Conservation (phyloP, 2,329 filamentous ascomycete species). For the Talaromyces sp. region DNA sequence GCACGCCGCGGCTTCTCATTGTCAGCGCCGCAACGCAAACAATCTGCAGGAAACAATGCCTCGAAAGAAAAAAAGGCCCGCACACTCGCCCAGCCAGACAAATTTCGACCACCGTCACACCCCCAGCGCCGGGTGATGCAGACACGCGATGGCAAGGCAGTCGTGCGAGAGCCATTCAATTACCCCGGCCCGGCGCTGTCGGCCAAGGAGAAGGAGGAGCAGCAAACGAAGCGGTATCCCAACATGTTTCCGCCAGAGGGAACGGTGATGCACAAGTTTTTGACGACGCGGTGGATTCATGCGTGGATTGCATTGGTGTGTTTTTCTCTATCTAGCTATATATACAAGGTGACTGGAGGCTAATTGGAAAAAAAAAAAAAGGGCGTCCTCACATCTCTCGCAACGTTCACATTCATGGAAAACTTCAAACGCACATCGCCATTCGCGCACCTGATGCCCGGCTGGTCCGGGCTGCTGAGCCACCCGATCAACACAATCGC, state of each 20-base stretch:
- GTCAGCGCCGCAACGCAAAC: constrained; percentile 19
- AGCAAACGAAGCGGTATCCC: constrained; percentile 71
- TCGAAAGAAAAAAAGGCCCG: constrained; percentile 48
- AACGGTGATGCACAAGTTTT: constrained; percentile 78
- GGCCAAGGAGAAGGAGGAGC: constrained; percentile 60
- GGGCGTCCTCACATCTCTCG: constrained; percentile 66
- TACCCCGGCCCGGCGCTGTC: constrained; percentile 69
- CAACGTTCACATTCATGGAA: constrained; percentile 66
- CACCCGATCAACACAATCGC: constrained; percentile 65
- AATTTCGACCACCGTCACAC: constrained; percentile 91
- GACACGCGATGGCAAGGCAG: constrained; percentile 26
- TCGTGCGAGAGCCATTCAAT: constrained; percentile 49
- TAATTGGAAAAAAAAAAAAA: constrained; percentile 22
- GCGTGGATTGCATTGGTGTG: constrained; percentile 77
- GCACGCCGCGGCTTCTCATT: constrained; percentile 6
- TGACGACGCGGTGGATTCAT: constrained; percentile 73
- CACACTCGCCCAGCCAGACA: constrained; percentile 78
- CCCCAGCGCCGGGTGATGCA: constrained; percentile 62
- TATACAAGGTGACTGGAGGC: too few species aligned
- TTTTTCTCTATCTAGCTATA: constrained; percentile 10
- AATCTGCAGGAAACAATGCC: constrained; percentile 14
- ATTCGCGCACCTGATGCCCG: constrained; percentile 73
- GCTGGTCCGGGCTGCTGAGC: constrained; percentile 61
- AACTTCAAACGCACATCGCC: constrained; percentile 78
- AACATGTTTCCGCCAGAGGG: constrained; percentile 82